Conservation (phyloP, 768 basidiomycete species). For the Agaricus blazei region DNA sequence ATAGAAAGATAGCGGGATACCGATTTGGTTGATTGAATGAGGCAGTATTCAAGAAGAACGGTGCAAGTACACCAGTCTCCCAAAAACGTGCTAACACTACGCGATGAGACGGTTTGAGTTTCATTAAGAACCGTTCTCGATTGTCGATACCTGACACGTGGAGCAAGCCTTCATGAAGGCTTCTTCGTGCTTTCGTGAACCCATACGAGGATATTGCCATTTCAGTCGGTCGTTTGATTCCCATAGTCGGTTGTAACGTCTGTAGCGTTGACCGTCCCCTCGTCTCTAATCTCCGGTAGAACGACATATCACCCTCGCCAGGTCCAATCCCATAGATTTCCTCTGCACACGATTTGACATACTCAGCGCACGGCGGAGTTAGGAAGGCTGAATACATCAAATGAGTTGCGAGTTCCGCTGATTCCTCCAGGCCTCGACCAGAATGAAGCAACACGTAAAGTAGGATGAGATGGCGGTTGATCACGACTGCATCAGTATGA, state of each 20-base stretch:
- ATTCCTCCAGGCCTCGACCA: conserved; percentile 35
- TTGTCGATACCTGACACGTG: conserved; percentile 35
- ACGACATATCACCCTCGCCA: conserved; percentile 30
- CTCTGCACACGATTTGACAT: conserved; percentile 29
- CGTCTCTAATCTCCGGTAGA: conserved; percentile 27
- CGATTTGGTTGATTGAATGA: conserved; percentile 34
- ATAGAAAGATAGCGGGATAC: conserved; percentile 17
- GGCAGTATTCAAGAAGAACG: conserved; percentile 28
- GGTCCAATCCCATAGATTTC: conserved; percentile 28
- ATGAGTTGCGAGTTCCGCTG: conserved; percentile 35
- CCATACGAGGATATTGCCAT: conserved; percentile 30
- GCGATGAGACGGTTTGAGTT: conserved; percentile 36
- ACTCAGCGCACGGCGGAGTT: conserved; percentile 27
- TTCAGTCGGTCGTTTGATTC: conserved; percentile 31
- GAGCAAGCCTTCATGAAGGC: conserved; percentile 23
- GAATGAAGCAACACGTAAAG: conserved; percentile 31
- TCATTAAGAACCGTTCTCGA: conserved; percentile 33
- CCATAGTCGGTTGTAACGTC: conserved; percentile 31
- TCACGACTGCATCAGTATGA: conserved; percentile 28
- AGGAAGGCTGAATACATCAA: conserved; percentile 38
- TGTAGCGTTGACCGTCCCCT: conserved; percentile 29
- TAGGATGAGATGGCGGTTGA: conserved; percentile 36
- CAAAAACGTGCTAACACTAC: conserved; percentile 30
- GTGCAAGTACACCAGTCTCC: conserved; percentile 33
- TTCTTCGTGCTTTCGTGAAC: conserved; percentile 22